These are phyloP conservation scores for Xylaria sp. DNA, from an alignment of 2,329 filamentous ascomycete species.

Conservation along the genomic window DNA sequence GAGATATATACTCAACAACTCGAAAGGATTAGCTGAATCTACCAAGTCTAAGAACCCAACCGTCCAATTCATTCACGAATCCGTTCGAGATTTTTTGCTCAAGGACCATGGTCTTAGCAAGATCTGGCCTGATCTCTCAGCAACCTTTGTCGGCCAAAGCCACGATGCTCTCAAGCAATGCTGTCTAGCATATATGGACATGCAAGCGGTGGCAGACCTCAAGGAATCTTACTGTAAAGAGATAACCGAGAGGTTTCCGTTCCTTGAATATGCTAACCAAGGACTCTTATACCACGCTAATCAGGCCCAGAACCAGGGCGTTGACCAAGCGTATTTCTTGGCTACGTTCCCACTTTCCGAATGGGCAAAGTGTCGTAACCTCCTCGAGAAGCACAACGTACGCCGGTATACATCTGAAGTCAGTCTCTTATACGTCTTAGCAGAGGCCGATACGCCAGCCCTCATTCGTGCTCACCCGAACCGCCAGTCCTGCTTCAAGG, in stretches of 20 bases:
- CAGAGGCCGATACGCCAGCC: constrained; percentile 2
- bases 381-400: neutral
- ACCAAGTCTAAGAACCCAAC: constrained; percentile 48
- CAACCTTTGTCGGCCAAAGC: constrained; percentile 58
- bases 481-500: constrained; percentile 17
- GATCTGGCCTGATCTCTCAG: constrained; percentile 50
- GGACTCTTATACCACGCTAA: constrained; percentile 37
- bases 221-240: neutral
- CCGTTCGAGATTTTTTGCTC: constrained; percentile 60
- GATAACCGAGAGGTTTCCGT: constrained; percentile 22
- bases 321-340: constrained; percentile 17
- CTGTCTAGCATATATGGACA: constrained; percentile 23
- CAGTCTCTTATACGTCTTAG: constrained; percentile 30
- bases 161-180: constrained; percentile 44
- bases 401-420: constrained; percentile 16
- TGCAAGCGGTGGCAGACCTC: neutral
- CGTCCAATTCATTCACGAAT: constrained; percentile 67
- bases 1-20: constrained; percentile 55
- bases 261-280: constrained; percentile 35
- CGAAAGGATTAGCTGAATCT: constrained; percentile 63
- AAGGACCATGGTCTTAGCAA: constrained; percentile 49
- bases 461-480: constrained; percentile 7
- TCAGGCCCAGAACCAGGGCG: constrained; percentile 6
- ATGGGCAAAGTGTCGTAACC: constrained; percentile 21
- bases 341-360: neutral